Percentiles rank a stretch among this genome's conserved stretches.
Evolutionary conservation across 768 basidiomycete genomes (phyloP).

Genomic region (Tubosaeta brunneosetosa): DNA sequence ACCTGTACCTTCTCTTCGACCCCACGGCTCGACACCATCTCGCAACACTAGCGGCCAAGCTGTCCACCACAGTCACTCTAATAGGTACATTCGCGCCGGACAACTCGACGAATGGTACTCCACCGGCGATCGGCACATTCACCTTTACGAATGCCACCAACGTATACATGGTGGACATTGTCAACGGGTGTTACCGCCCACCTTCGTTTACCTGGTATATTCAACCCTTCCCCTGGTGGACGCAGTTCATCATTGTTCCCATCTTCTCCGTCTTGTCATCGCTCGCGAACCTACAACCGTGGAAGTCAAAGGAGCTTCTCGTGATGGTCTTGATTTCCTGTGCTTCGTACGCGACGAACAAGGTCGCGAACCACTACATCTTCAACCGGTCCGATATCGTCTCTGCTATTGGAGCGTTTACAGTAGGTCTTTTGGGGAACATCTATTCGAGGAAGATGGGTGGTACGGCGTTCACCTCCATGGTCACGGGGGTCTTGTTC

Average conservation of each 20-base stretch:
- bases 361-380: conserved; percentile 79
- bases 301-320: conserved; percentile 62
- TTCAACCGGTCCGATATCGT: conserved; percentile 82
- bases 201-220: conserved; percentile 66
- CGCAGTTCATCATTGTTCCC: conserved; percentile 71
- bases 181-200: conserved; percentile 70
- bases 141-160: conserved; percentile 55
- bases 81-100: conserved; percentile 68
- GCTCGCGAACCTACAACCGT: conserved; percentile 73
- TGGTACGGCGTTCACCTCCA: conserved; percentile 84
- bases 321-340: conserved; percentile 88
- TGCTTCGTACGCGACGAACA: conserved; percentile 72
- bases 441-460: conserved; percentile 77
- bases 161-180: conserved; percentile 43
- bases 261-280: conserved; percentile 68
- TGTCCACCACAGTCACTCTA: conserved; percentile 47
- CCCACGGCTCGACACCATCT: conserved; percentile 48
- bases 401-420: conserved; percentile 81
- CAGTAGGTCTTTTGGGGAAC: conserved; percentile 74
- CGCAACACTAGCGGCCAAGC: conserved; percentile 46
- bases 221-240: conserved; percentile 79
- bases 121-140: conserved; percentile 59
- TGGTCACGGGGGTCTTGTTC: conserved; percentile 87
- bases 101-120: conserved; percentile 36
- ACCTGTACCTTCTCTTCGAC: conserved; percentile 73